Percentiles rank a stretch among this genome's conserved stretches.
Conservation (phyloP, 257 asterid species). For the Solanum chmielewskii region DNA sequence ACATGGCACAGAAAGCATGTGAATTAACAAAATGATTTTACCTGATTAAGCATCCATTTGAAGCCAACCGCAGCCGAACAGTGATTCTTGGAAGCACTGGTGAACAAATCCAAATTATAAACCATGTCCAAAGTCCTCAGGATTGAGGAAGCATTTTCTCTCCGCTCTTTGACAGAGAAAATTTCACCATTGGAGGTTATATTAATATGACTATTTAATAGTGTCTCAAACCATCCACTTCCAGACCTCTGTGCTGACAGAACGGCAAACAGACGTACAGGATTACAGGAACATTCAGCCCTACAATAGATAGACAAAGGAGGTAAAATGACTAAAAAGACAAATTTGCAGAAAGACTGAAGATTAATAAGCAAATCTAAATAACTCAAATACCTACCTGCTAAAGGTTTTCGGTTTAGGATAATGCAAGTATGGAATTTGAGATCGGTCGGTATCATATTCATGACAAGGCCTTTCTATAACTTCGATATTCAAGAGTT, state of each 20-base stretch:
- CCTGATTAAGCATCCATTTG: slow-evolving; percentile 17
- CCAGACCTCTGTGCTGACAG: slow-evolving; percentile 13
- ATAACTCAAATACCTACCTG: slow-evolving; percentile 27
- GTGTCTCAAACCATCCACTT: slow-evolving; percentile 18
- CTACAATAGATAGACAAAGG: neutral
- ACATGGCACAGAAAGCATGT: neutral
- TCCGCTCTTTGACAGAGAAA: slow-evolving; percentile 5
- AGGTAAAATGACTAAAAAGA: neutral
- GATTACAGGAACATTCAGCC: slow-evolving; percentile 10
- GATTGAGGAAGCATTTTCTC: slow-evolving; percentile 1
- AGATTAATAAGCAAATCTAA: neutral
- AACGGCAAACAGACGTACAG: slow-evolving; percentile 4
- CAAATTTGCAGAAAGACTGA: neutral
- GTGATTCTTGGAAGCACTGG: slow-evolving; percentile 12
- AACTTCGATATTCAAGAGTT: slow-evolving; percentile 21
- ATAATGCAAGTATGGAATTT: slow-evolving; percentile 54
- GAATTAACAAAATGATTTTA: neutral
- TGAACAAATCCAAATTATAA: slow-evolving; percentile 6
- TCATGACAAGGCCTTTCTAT: slow-evolving; percentile 23
- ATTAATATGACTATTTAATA: slow-evolving; percentile 5
- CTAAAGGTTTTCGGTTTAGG: slow-evolving; percentile 71
- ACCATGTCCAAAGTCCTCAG: neutral
- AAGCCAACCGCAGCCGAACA: slow-evolving; percentile 13
- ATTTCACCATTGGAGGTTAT: slow-evolving; percentile 10
- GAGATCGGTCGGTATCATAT: slow-evolving; percentile 27